phyloP scores from a whole-genome alignment of 2,329 filamentous ascomycete genomes.

The Diatrype stigma region DNA sequence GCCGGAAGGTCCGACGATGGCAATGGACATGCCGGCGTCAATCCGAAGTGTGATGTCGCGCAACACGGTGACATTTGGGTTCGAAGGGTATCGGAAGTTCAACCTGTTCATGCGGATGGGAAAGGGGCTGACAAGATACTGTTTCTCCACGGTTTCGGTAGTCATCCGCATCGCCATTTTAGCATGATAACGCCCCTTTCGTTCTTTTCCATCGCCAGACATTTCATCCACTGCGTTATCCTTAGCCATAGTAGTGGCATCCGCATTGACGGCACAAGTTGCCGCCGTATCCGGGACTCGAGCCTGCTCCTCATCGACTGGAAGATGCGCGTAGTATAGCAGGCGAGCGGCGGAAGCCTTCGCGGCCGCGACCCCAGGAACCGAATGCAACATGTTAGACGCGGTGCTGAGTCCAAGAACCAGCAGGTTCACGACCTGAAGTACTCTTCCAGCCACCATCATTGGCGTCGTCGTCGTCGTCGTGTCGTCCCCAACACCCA shows the following conservation, averaged over 20 bases:
- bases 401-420: constrained; percentile 78
- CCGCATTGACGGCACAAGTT: not conserved
- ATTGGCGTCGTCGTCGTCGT: not conserved
- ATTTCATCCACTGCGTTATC: too few relatives aligned
- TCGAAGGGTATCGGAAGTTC: constrained; percentile 67
- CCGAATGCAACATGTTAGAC: constrained; percentile 63
- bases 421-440: constrained; percentile 76
- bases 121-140: constrained; percentile 31
- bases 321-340: constrained; percentile 63
- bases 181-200: too few relatives aligned
- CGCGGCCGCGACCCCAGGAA: constrained; percentile 77
- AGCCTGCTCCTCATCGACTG: constrained; percentile 45
- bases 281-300: not conserved
- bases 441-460: constrained; percentile 52
- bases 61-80: constrained; percentile 49
- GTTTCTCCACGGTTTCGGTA: constrained; percentile 35
- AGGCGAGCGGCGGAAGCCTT: constrained; percentile 69
- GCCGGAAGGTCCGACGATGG: constrained; percentile 79
- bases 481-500: not conserved
- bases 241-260: too few relatives aligned
- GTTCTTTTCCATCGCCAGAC: too few relatives aligned
- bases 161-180: too few relatives aligned
- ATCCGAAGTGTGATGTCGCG: constrained; percentile 64
- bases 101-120: constrained; percentile 54
- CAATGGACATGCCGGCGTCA: constrained; percentile 59